These are phyloP conservation scores for Suhomyces yuchorum DNA, from an alignment of 1,139 yeast species.

Conservation along the genomic window DNA sequence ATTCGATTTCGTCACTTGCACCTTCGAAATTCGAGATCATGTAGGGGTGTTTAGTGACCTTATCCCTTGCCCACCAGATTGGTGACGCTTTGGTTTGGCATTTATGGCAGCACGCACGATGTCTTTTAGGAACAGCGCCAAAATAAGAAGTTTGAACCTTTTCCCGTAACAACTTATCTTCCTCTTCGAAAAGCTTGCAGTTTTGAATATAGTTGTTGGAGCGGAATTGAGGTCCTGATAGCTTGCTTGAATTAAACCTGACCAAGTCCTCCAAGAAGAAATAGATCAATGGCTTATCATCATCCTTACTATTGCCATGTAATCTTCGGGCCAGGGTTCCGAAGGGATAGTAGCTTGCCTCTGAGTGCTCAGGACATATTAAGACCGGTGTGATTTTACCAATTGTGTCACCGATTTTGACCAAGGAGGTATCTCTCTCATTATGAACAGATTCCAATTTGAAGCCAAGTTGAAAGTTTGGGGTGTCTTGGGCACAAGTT, in stretches of 20 bases:
- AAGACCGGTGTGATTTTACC: slow-evolving; percentile 49
- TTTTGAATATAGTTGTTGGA: slow-evolving; percentile 34
- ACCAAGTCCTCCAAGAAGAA: slow-evolving; percentile 45
- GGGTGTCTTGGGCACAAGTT: slow-evolving; percentile 65
- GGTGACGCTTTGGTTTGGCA: slow-evolving; percentile 39
- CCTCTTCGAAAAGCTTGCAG: slow-evolving; percentile 20
- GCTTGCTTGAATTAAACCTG: slow-evolving; percentile 22
- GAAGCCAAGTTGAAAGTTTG: slow-evolving; percentile 50
- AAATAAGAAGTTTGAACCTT: slow-evolving; percentile 14
- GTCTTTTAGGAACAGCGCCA: slow-evolving; percentile 9
- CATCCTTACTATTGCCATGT: slow-evolving; percentile 27
- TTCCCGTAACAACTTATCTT: slow-evolving; percentile 15
- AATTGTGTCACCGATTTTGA: slow-evolving; percentile 30
- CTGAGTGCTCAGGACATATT: slow-evolving; percentile 44
- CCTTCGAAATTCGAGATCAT: slow-evolving; percentile 12
- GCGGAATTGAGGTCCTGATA: slow-evolving; percentile 37
- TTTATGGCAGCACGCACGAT: slow-evolving; percentile 19
- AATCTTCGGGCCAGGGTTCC: slow-evolving; percentile 40
- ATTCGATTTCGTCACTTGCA: slow-evolving; percentile 18
- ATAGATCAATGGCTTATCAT: slow-evolving; percentile 39
- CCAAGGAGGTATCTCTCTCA: slow-evolving; percentile 23
- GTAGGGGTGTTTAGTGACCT: slow-evolving; percentile 3
- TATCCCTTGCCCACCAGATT: slow-evolving; percentile 38
- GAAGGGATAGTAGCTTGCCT: slow-evolving; percentile 19
- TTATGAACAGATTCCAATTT: slow-evolving; percentile 25